Base-by-base conservation (phyloP, 495 filamentous ascomycete species). In the Patellaria atrata region DNA sequence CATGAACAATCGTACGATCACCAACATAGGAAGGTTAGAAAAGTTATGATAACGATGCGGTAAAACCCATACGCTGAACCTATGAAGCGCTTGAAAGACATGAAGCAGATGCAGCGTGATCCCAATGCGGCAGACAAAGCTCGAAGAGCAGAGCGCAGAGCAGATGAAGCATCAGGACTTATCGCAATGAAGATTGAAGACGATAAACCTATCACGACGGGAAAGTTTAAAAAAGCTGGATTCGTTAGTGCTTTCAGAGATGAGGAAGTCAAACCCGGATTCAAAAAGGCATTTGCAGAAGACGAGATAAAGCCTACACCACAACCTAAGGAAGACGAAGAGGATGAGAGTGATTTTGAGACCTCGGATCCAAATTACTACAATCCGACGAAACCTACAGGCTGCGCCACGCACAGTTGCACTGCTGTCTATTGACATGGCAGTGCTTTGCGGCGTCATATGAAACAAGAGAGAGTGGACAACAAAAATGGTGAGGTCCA, bases 1-100 rank as follows among this genome's bases (percentile, higher is more conserved):
- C 76, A 81, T 49, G 67, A 79, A 17, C 61, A 63, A 40, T 75
- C 70, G 38, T 81, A 81, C 53, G 76, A 81, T 47, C 76, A 81
- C 56, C 67, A 61, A 34, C 76, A 81, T 52, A 73, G 73, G n/a
- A 43, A 52, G 40, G 55, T 58, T 6, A 12, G 41, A 17, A 16
- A 19, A 7, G 15, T 8, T 22, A 2, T 37, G 10, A 26, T n/a
- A n/a, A n/a, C n/a, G 36, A 22, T 23, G 19, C 11, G 11, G 31
- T 11, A 34, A 6, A 9, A 7, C 27, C 6, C 9, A 20, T 24
- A n/a, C 13, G 8, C 19, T 9, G 10, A 22, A 22, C 16, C 13
- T 4, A 3, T 8, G 8, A 63, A 77, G 57, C 70, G 66, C 18
- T 62, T 75, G 33, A 73, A 73, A 55, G 71, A 78, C 42, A 71